Percentiles rank a stretch among this genome's conserved stretches.
These are phyloP conservation scores for Potentilla sterilis DNA, from an alignment of 306 rosid genomes.

Conservation along the genomic window DNA sequence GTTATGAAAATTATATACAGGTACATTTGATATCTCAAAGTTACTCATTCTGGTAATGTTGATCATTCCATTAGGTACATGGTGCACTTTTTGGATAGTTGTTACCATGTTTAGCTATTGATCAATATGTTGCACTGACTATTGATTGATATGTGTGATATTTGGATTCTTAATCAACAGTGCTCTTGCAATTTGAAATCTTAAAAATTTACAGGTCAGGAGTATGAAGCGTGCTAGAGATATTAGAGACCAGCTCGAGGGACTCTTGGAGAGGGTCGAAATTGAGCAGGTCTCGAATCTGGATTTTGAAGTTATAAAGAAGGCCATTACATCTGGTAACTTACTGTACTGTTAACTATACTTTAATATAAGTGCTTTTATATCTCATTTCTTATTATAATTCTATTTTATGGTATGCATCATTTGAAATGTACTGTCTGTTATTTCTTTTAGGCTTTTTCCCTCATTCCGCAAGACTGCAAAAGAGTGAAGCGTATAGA, in stretches of 20 bases:
- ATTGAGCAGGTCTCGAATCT: conserved; percentile 65
- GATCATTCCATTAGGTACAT: background rate
- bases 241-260: conserved; percentile 90
- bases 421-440: conserved; percentile 16
- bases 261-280: conserved; percentile 90
- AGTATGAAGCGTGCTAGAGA: conserved; percentile 98
- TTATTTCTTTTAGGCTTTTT: conserved; percentile 58
- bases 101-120: background rate
- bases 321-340: conserved; percentile 85
- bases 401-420: background rate
- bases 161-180: conserved; percentile 15
- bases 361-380: background rate
- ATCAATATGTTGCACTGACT: background rate
- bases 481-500: conserved; percentile 81
- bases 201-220: conserved; percentile 55
- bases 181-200: conserved; percentile 16
- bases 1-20: conserved; percentile 92
- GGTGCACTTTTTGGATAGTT: background rate
- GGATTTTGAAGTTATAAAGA: conserved; percentile 77
- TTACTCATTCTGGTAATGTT: background rate
- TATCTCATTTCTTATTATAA: background rate
- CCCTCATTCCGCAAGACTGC: conserved; percentile 77
- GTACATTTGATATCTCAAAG: conserved; percentile 27
- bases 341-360: background rate
- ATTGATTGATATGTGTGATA: background rate